Percentiles rank a stretch among this genome's conserved stretches.
Conservation (phyloP, 2,329 filamentous ascomycete genomes). For the Cryphonectria naterciae region DNA sequence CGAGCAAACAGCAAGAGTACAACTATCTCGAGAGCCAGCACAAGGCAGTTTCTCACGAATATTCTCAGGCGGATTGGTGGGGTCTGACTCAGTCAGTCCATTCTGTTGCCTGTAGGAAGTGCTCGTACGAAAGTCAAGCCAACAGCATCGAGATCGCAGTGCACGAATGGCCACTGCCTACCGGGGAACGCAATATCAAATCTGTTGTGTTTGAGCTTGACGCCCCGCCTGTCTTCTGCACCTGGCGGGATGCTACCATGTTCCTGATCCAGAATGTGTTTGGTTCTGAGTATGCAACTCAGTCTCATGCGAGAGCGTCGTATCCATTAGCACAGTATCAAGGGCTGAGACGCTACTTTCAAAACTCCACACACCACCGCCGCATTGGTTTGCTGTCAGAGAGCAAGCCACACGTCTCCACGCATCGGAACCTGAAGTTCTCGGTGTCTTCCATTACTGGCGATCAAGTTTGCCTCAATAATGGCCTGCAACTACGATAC, state of each 20-base stretch:
- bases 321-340: background rate
- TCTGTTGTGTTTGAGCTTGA: slow-evolving; percentile 58
- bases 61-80: background rate
- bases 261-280: slow-evolving; percentile 49
- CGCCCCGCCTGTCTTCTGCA: slow-evolving; percentile 44
- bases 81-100: slow-evolving; percentile 21
- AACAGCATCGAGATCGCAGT: slow-evolving; percentile 47
- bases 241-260: slow-evolving; percentile 54
- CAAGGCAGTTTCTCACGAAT: slow-evolving; percentile 20
- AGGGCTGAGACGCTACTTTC: background rate
- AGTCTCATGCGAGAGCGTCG: background rate
- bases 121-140: slow-evolving; percentile 39
- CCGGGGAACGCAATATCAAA: slow-evolving; percentile 38
- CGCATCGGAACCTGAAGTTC: slow-evolving; percentile 39
- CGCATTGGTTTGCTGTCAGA: slow-evolving; percentile 41
- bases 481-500: slow-evolving; percentile 47
- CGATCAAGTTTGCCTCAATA: slow-evolving; percentile 48
- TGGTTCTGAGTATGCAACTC: slow-evolving; percentile 23
- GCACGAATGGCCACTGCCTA: slow-evolving; percentile 62
- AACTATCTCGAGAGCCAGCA: slow-evolving; percentile 33
- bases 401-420: slow-evolving; percentile 41
- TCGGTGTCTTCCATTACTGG: slow-evolving; percentile 33
- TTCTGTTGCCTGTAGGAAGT: slow-evolving; percentile 42
- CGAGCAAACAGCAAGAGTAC: slow-evolving; percentile 36
- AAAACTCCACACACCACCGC: background rate